These are phyloP conservation scores for Coprinellus micaceus DNA, from an alignment of 768 basidiomycete species.

Conservation along the genomic window DNA sequence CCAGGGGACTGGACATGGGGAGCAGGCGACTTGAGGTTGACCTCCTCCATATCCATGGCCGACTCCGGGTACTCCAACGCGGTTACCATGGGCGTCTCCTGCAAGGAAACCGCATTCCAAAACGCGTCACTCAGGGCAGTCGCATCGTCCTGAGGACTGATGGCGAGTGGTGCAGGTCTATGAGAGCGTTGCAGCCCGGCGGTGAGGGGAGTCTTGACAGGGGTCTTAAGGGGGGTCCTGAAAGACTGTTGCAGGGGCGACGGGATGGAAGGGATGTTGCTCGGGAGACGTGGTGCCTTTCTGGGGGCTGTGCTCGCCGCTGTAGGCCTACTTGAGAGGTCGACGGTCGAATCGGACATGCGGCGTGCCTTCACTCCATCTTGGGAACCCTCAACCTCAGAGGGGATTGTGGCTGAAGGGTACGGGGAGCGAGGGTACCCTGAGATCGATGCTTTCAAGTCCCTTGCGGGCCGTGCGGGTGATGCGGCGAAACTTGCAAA, in stretches of 20 bases:
- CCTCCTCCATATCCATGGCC: conserved; percentile 28
- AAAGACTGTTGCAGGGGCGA: conserved; percentile 29
- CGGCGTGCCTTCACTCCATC: neutral
- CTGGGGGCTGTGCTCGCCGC: neutral
- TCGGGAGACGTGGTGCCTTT: neutral
- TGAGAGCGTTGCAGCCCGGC: conserved; percentile 24
- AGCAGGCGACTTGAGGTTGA: conserved; percentile 6
- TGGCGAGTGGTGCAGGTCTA: conserved; percentile 32
- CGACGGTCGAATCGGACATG: conserved; percentile 1
- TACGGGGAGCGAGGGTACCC: conserved; percentile 42
- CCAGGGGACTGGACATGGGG: conserved; percentile 3
- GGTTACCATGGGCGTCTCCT: conserved; percentile 28
- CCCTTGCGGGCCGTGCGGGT: conserved; percentile 16
- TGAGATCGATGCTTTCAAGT: conserved; percentile 26
- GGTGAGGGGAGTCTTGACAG: conserved; percentile 17
- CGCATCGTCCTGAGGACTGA: conserved; percentile 15
- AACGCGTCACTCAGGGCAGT: conserved; percentile 38
- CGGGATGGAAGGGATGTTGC: conserved; percentile 19
- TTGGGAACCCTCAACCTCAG: conserved; percentile 9
- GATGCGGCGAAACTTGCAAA: conserved; percentile 22
- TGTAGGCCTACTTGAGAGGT: neutral
- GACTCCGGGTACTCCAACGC: conserved; percentile 30
- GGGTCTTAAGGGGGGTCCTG: no score
- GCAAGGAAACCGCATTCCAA: conserved; percentile 41
- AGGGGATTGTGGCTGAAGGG: conserved; percentile 31